phyloP scores from a whole-genome alignment of 192 early-diverging fungal genomes.

The Entrophospora sp. region DNA sequence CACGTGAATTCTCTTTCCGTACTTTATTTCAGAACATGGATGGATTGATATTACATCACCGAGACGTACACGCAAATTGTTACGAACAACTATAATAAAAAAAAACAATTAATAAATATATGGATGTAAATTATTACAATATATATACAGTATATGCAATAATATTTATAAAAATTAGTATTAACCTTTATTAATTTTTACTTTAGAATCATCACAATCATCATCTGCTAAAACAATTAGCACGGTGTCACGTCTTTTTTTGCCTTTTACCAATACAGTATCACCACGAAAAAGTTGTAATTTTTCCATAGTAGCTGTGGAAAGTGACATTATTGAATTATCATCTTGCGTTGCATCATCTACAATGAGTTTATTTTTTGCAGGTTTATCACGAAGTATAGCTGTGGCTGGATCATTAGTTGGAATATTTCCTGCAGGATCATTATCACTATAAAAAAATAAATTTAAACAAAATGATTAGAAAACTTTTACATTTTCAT shows the following conservation, averaged over 20 bases:
- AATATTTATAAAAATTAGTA: background rate
- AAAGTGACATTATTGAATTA: slow-evolving; percentile 96
- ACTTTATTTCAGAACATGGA: slow-evolving; percentile 93
- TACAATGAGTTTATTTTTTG: slow-evolving; percentile 98
- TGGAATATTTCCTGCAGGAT: slow-evolving; percentile 46
- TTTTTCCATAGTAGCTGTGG: slow-evolving; percentile 85
- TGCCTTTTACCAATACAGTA: slow-evolving; percentile 93
- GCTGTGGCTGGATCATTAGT: slow-evolving; percentile 83
- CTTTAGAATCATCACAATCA: too few species aligned
- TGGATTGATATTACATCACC: slow-evolving; percentile 96
- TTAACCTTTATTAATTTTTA: slow-evolving; percentile 81
- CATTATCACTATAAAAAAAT: too few species aligned
- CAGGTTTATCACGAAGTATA: slow-evolving; percentile 89
- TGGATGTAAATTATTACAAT: background rate
- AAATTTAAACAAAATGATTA: too few species aligned
- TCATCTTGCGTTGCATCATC: slow-evolving; percentile 96
- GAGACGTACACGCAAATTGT: slow-evolving; percentile 89
- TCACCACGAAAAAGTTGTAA: slow-evolving; percentile 93
- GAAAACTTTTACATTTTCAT: too few species aligned
- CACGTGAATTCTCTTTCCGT: slow-evolving; percentile 93
- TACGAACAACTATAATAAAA: slow-evolving; percentile 64
- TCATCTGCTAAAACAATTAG: too few species aligned
- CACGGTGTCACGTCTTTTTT: slow-evolving; percentile 97
- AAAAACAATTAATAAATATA: background rate
- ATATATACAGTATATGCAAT: too few species aligned